A percentile compares a stretch with the other conserved stretches of the same genome.
Evolutionary conservation across 2,329 filamentous ascomycete genomes (phyloP).

Genomic region (Neofusicoccum parvum): DNA sequence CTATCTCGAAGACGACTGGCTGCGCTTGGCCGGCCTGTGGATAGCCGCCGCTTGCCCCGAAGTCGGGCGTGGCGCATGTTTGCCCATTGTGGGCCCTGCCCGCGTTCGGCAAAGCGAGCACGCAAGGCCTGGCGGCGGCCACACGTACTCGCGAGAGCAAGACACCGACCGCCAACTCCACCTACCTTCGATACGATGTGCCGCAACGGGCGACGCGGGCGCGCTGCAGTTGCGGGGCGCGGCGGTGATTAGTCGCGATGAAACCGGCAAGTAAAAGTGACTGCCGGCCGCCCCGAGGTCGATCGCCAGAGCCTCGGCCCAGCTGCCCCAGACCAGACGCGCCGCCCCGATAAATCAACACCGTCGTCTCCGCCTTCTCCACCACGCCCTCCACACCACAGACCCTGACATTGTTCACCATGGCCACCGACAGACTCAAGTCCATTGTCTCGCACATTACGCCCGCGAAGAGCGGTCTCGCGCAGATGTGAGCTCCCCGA

Average conservation of each 20-base stretch:
- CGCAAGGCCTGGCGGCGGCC: no score
- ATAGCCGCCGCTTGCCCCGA: no score
- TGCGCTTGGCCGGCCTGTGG: neutral
- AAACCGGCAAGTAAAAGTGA: neutral
- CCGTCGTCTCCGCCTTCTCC: constrained; percentile 16
- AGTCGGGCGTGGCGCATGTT: neutral
- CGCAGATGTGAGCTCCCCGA: constrained; percentile 68
- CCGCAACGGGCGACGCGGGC: neutral
- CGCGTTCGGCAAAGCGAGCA: neutral
- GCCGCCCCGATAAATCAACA: constrained; percentile 17
- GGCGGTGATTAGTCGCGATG: neutral
- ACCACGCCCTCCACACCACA: neutral
- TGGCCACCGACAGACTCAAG: constrained; percentile 83
- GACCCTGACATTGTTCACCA: constrained; percentile 37
- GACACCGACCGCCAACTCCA: neutral
- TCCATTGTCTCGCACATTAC: constrained; percentile 86
- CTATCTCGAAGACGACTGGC: neutral
- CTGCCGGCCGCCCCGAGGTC: constrained; percentile 21
- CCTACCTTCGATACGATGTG: neutral
- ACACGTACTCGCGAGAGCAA: neutral
- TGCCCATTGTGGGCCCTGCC: neutral
- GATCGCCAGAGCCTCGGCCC: constrained; percentile 20
- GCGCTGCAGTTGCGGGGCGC: neutral
- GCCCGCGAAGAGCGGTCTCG: constrained; percentile 70
- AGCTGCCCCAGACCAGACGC: constrained; percentile 8